phyloP scores from a whole-genome alignment of 2,329 filamentous ascomycete genomes.

The Taxawa tesnikishii region DNA sequence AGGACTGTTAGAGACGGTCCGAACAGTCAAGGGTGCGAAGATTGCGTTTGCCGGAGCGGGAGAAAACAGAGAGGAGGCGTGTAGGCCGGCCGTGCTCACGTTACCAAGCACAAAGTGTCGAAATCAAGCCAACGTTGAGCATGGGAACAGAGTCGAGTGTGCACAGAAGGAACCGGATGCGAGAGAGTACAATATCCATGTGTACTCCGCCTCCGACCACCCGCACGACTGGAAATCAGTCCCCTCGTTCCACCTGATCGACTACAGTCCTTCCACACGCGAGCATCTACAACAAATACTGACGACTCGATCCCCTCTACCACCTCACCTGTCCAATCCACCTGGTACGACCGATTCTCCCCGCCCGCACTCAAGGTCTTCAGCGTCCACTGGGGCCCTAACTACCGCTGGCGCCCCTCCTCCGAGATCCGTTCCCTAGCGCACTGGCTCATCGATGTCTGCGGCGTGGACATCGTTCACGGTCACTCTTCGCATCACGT shows the following conservation, averaged over 20 bases:
- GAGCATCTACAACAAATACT: constrained; percentile 13
- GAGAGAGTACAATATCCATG: constrained; percentile 14
- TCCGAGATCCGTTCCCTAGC: constrained; percentile 20
- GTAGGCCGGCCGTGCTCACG: constrained; percentile 16
- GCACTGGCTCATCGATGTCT: constrained; percentile 28
- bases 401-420: constrained; percentile 24
- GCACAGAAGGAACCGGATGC: too few relatives aligned
- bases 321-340: too few relatives aligned
- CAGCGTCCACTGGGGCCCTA: constrained; percentile 29
- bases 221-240: constrained; percentile 20
- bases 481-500: constrained; percentile 29
- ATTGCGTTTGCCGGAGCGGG: constrained; percentile 22
- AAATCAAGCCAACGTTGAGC: too few relatives aligned
- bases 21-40: constrained; percentile 14
- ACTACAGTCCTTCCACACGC: constrained; percentile 17
- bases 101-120: too few relatives aligned
- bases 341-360: not conserved
- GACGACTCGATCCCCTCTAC: too few relatives aligned
- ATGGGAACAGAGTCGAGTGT: too few relatives aligned
- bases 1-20: constrained; percentile 23
- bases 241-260: constrained; percentile 23
- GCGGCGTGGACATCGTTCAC: constrained; percentile 28
- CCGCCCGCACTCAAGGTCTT: constrained; percentile 25
- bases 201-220: constrained; percentile 26
- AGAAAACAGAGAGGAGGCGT: constrained; percentile 17